Conservation (phyloP, 768 basidiomycete genomes). For the Plicaturopsis crispa region DNA sequence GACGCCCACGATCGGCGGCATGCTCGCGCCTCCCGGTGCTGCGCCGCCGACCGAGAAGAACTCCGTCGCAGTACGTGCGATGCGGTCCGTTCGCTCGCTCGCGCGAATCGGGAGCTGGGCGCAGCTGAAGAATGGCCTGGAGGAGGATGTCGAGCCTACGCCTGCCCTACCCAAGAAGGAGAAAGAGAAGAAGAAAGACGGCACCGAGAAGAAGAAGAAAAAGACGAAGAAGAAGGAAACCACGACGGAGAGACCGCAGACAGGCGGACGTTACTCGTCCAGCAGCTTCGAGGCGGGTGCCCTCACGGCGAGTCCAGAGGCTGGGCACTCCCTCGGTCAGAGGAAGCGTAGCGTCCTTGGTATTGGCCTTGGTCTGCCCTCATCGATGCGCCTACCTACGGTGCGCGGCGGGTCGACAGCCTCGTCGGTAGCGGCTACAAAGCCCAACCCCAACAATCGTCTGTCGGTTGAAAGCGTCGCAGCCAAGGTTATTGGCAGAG, state of each 20-base stretch:
- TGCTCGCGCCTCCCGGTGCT: slow-evolving; percentile 29
- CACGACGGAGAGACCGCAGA: slow-evolving; percentile 23
- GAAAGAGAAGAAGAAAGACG: slow-evolving; percentile 14
- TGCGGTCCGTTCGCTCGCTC: slow-evolving; percentile 65
- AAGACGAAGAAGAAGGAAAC: slow-evolving; percentile 32
- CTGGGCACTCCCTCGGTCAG: slow-evolving; percentile 32
- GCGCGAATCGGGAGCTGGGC: slow-evolving; percentile 72
- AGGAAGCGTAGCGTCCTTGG: slow-evolving; percentile 60
- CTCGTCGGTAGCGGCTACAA: slow-evolving; percentile 24
- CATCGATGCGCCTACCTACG: no score
- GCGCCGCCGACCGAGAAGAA: slow-evolving; percentile 21
- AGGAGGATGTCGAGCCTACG: slow-evolving; percentile 19
- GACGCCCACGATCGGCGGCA: slow-evolving; percentile 27
- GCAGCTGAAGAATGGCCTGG: slow-evolving; percentile 36
- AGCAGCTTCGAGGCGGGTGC: slow-evolving; percentile 67
- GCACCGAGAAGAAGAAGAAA: slow-evolving; percentile 22
- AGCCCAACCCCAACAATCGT: not conserved
- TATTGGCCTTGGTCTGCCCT: slow-evolving; percentile 11
- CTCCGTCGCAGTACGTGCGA: slow-evolving; percentile 73
- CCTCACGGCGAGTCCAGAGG: slow-evolving; percentile 30
- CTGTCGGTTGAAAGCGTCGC: not conserved
- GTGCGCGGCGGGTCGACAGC: slow-evolving; percentile 27
- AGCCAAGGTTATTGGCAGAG: no score
- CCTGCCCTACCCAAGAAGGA: no score
- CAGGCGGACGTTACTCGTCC: slow-evolving; percentile 37